These are phyloP conservation scores for Penicillium decumbens DNA, from an alignment of 2,329 filamentous ascomycete species.

Conservation along the genomic window DNA sequence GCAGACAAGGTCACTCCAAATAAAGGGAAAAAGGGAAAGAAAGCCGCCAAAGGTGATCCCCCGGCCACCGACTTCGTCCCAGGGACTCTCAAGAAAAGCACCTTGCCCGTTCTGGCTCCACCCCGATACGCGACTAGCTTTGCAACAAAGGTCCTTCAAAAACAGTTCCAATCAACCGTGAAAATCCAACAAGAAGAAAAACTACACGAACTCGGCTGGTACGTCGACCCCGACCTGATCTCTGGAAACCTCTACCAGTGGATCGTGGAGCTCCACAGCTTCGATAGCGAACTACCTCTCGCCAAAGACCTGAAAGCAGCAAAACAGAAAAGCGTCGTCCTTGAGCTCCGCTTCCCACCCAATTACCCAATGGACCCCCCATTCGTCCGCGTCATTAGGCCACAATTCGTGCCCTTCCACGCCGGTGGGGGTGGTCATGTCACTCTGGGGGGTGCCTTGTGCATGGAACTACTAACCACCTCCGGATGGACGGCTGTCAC, in stretches of 20 bases:
- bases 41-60: background rate
- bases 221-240: slow-evolving; percentile 63
- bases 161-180: slow-evolving; percentile 61
- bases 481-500: slow-evolving; percentile 72
- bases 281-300: slow-evolving; percentile 64
- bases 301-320: slow-evolving; percentile 66
- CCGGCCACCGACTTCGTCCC: slow-evolving; percentile 60
- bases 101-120: slow-evolving; percentile 60
- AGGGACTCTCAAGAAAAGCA: slow-evolving; percentile 58
- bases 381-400: slow-evolving; percentile 76
- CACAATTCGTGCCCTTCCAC: slow-evolving; percentile 68
- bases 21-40: background rate
- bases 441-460: slow-evolving; percentile 75
- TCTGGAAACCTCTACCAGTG: slow-evolving; percentile 74
- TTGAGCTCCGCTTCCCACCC: slow-evolving; percentile 76
- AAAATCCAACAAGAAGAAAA: slow-evolving; percentile 59
- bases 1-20: background rate
- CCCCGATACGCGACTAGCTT: slow-evolving; percentile 60
- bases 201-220: slow-evolving; percentile 72
- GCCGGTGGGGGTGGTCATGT: slow-evolving; percentile 79
- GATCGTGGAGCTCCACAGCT: slow-evolving; percentile 85
- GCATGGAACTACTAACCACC: slow-evolving; percentile 79
- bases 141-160: slow-evolving; percentile 60
- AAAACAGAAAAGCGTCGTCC: slow-evolving; percentile 62
- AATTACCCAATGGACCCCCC: slow-evolving; percentile 75